A percentile compares a stretch with the other conserved stretches of the same genome.
Evolutionary conservation across 2,329 filamentous ascomycete genomes (phyloP).

Genomic region (Cytospora chrysosperma): DNA sequence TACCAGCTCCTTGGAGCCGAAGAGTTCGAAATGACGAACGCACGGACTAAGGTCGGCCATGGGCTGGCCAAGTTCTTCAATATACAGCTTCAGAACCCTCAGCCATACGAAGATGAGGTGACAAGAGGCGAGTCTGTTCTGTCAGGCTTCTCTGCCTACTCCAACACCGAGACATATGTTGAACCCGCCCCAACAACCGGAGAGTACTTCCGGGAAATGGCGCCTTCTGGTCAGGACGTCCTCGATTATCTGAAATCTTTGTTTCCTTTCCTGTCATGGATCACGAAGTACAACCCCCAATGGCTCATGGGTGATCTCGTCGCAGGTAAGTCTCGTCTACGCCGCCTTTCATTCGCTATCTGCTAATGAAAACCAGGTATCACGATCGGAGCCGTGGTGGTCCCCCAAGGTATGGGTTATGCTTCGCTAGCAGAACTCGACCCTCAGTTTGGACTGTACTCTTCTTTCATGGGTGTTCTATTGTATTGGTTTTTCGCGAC

Average conservation of each 20-base stretch:
- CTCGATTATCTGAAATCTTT: slow-evolving; percentile 65
- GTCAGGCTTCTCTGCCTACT: slow-evolving; percentile 57
- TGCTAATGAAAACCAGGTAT: slow-evolving; percentile 36
- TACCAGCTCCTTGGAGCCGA: slow-evolving; percentile 8
- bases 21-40: slow-evolving; percentile 35
- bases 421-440: slow-evolving; percentile 78
- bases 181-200: slow-evolving; percentile 74
- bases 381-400: slow-evolving; percentile 66
- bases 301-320: slow-evolving; percentile 90
- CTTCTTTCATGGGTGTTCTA: slow-evolving; percentile 92
- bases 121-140: slow-evolving; percentile 78
- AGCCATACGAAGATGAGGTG: slow-evolving; percentile 59
- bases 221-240: slow-evolving; percentile 58
- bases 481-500: slow-evolving; percentile 98
- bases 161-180: slow-evolving; percentile 67
- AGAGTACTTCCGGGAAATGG: slow-evolving; percentile 68
- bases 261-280: slow-evolving; percentile 91
- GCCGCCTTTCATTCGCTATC: slow-evolving; percentile 15
- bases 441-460: slow-evolving; percentile 84
- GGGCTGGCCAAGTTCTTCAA: slow-evolving; percentile 74
- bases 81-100: slow-evolving; percentile 74
- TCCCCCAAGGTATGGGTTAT: slow-evolving; percentile 98
- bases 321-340: slow-evolving; percentile 59
- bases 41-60: slow-evolving; percentile 63
- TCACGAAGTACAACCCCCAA: slow-evolving; percentile 79